Evolutionary conservation across 352 stramenopile species (phyloP), one percentile per base, ranked within the genome.

Genomic region (Globisporangium heterothallicum): DNA sequence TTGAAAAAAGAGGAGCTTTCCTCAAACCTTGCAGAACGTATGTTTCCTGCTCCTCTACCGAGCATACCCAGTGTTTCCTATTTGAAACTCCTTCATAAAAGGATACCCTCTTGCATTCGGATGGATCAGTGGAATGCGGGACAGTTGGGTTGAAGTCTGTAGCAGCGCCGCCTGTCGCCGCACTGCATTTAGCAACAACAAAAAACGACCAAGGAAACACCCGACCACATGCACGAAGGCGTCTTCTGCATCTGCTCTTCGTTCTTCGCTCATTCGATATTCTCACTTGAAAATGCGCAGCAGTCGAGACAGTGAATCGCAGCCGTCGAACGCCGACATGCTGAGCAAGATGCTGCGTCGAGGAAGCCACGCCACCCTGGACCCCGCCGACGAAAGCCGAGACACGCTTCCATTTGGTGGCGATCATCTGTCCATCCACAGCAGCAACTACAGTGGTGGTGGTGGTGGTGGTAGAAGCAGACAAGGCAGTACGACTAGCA

Each of bases 301-400:
- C 12, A 42, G 57, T 25, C 40, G 48, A 29, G 57, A 49, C 16
- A 64, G 52, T 30, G 49, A 53, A 16, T 10, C 10, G 50, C 52
- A 42, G 27, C 42, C 49, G 22, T 50, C 50, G 35, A 59, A 16
- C 56, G 46, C 21, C 25, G 58, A 64, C 32, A 27, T 64, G 52
- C 44, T 64, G 36, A 61, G 38, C 38, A 64, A 64, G 40, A 53
- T 64, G 44, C 32, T 64, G 52, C 52, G 58, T 16, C 58, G 58
- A 19, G 53, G 53, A 13, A 64, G 58, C 41, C 38, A 54, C 12
- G 16, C 6, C 4, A 16, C 32, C 9, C 16, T 13, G 12, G 58
- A 64, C 29, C 18, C 32, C 10, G 26, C 25, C n/a, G 51, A 59
- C 8, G 35, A 60, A 14, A 25, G 19, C 32, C 2, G 12, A 16